Conservation (phyloP, 192 early-diverging fungal genomes). For the Gamsiella multidivaricata region DNA sequence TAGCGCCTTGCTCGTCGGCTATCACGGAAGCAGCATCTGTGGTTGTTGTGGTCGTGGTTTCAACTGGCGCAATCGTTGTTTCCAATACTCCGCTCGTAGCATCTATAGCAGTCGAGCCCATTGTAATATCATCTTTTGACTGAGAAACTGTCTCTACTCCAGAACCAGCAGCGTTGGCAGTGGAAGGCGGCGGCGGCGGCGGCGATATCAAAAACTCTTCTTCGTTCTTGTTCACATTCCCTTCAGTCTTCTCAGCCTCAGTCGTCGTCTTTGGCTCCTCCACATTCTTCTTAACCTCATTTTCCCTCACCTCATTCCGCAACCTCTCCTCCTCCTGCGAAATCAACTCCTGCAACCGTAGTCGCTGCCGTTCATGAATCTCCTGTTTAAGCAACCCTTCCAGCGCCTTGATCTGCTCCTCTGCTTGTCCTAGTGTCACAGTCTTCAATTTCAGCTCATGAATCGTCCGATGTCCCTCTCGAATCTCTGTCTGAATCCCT, state of each 20-base stretch:
- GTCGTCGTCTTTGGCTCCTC: not conserved
- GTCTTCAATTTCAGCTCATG: slow-evolving; percentile 28
- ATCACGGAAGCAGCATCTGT: too few relatives aligned
- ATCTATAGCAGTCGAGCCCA: not conserved
- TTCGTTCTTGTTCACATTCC: too few relatives aligned
- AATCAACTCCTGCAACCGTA: slow-evolving; percentile 42
- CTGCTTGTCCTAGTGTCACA: slow-evolving; percentile 6
- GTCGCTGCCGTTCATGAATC: slow-evolving; percentile 44
- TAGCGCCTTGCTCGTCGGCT: too few relatives aligned
- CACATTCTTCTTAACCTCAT: not conserved
- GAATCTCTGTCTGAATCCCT: slow-evolving; percentile 36
- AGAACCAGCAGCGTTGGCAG: not conserved
- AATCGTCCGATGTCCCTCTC: slow-evolving; percentile 43
- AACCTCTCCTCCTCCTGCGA: slow-evolving; percentile 21
- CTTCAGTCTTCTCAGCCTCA: not conserved
- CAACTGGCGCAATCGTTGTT: not conserved
- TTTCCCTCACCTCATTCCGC: not conserved
- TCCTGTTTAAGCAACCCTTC: slow-evolving; percentile 31
- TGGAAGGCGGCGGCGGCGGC: too few relatives aligned
- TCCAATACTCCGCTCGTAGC: too few relatives aligned
- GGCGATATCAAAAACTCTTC: too few relatives aligned
- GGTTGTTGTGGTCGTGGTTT: too few relatives aligned
- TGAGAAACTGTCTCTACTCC: not conserved
- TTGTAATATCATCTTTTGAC: too few relatives aligned
- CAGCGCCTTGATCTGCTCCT: slow-evolving; percentile 31